Evolutionary conservation across 352 stramenopile species (phyloP).

Genomic region (Phytopythium litorale): DNA sequence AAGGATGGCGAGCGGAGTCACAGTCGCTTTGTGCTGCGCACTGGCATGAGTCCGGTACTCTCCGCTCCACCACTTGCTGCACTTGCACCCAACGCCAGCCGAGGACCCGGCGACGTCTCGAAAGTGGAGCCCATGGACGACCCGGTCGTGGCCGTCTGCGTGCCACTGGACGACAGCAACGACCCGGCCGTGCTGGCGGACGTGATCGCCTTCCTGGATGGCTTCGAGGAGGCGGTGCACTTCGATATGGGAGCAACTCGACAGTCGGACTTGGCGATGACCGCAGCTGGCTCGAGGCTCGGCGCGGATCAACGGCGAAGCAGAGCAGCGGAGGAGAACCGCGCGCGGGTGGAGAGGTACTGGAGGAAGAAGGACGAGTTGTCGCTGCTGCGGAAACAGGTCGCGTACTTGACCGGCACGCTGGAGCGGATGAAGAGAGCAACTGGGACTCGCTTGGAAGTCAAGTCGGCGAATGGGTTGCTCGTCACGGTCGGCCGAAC

Average conservation of each 20-base stretch:
- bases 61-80: background rate
- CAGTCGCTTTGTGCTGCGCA: background rate
- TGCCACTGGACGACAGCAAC: background rate
- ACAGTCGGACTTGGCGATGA: too few relatives aligned
- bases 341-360: background rate
- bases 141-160: background rate
- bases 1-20: background rate
- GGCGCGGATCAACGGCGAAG: background rate
- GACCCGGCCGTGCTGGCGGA: constrained; percentile 1
- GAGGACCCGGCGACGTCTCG: background rate
- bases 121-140: background rate
- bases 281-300: background rate
- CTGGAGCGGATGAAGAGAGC: background rate
- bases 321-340: background rate
- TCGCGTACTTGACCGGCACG: background rate
- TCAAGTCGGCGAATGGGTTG: background rate
- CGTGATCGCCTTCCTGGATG: constrained; percentile 2
- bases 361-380: constrained; percentile 6
- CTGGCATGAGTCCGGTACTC: background rate
- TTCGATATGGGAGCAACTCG: background rate
- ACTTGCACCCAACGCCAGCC: background rate
- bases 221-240: background rate
- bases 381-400: background rate
- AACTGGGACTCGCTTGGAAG: background rate
- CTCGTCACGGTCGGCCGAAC: background rate